Evolutionary conservation across 2,329 filamentous ascomycete species (phyloP), one percentile per base, ranked within the genome.

Genomic region (Venturia asperata): DNA sequence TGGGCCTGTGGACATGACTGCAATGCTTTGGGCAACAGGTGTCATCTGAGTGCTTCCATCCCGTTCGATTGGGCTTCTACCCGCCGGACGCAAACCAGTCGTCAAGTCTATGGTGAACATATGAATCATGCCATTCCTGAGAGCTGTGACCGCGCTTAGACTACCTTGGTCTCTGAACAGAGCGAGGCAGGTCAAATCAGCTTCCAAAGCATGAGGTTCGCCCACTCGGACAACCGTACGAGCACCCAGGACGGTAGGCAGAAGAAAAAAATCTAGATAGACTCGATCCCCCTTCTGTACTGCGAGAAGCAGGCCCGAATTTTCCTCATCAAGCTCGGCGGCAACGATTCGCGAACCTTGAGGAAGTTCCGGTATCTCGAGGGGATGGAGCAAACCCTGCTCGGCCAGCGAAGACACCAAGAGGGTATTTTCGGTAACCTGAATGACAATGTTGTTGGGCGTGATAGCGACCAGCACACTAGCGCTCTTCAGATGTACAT

Each of bases 1-100:
- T 27, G 62, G 64, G 3, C 64, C 27, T 5, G 21, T 39, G 13
- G 52, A 58, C n/a, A 63, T 1, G 15, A 62, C 9, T 39, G 60
- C 4, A 64, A 68, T 15, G 17, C 63, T 63, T 21, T 66, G 39
- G 21, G 34, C 27, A 73, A 64, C 19, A 74, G 52, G 4, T 69
- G 71, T 4, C 70, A 71, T 27, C 34, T 61, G 60, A 10, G 37
- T 61, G 21, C 39, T 27, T 42, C 39, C 37, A 61, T 17, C 24
- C 21, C 19, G 37, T 2, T 45, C 60, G 21, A 61, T 61, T 9
- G 60, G 4, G 7, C n/a, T 27, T n/a, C 6, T 61, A 27, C 60
- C 37, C 3, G n/a, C 65, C 71, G 73, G 62, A 76, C 74, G 65
- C 73, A 75, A 1, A 73, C 65, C 45, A 67, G 65, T 70, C 19